Conservation (phyloP, 352 stramenopile genomes). For the Halophytophthora batemanensis region DNA sequence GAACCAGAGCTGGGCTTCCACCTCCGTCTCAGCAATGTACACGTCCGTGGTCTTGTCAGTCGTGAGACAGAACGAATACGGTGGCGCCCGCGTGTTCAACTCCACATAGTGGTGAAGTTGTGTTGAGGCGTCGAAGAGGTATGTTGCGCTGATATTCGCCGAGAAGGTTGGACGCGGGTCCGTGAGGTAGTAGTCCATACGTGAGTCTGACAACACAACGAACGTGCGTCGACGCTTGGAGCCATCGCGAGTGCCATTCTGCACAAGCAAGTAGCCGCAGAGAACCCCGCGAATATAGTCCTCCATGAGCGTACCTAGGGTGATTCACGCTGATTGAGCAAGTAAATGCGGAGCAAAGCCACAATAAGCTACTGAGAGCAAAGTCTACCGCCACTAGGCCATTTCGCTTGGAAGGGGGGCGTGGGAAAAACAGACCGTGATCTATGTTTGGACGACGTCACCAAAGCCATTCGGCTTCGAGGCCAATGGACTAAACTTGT, state of each 20-base stretch:
- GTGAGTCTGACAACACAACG: constrained; percentile 70
- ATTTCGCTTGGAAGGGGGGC: too few relatives aligned
- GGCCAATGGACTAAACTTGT: too few relatives aligned
- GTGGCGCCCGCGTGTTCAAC: constrained; percentile 52
- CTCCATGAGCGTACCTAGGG: constrained; percentile 32
- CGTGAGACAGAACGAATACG: constrained; percentile 59
- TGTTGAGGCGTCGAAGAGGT: constrained; percentile 38
- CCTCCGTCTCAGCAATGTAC: constrained; percentile 50
- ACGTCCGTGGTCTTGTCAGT: constrained; percentile 58
- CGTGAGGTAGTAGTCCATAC: constrained; percentile 64
- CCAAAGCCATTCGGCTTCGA: too few relatives aligned
- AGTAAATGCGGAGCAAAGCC: constrained; percentile 22
- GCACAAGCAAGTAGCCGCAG: constrained; percentile 63
- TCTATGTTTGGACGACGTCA: too few relatives aligned
- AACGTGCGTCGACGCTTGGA: constrained; percentile 62
- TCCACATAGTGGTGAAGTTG: constrained; percentile 59
- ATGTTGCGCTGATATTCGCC: constrained; percentile 53
- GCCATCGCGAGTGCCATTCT: constrained; percentile 42
- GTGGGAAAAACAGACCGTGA: too few relatives aligned
- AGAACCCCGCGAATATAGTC: constrained; percentile 72
- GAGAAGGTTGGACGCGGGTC: constrained; percentile 66
- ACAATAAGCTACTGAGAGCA: too few relatives aligned
- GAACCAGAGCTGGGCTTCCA: constrained; percentile 48
- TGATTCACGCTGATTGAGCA: background rate
- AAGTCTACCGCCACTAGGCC: too few relatives aligned